phyloP scores from a whole-genome alignment of 805 yeast genomes.

The Diddensiella transvaalensis region DNA sequence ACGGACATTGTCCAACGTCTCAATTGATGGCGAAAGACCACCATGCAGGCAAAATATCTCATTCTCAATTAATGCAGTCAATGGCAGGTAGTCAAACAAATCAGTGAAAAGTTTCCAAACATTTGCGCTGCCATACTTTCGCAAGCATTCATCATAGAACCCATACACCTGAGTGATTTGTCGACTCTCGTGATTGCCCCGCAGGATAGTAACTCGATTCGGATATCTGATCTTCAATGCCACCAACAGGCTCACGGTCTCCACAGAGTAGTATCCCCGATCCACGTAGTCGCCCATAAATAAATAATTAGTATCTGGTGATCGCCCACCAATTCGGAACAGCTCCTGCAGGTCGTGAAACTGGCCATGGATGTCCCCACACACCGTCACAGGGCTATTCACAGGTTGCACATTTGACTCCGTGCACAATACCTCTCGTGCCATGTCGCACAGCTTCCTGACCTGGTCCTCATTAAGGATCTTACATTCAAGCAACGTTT shows the following conservation, averaged over 20 bases:
- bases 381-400: conserved; percentile 89
- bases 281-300: conserved; percentile 94
- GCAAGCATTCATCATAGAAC: conserved; percentile 89
- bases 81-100: conserved; percentile 87
- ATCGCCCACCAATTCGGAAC: conserved; percentile 90
- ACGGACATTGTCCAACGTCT: conserved; percentile 87
- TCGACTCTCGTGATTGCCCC: conserved; percentile 95
- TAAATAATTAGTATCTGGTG: conserved; percentile 85
- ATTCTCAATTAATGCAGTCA: conserved; percentile 88
- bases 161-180: conserved; percentile 97
- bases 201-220: conserved; percentile 80
- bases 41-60: conserved; percentile 92
- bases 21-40: conserved; percentile 92
- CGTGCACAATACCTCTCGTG: conserved; percentile 66
- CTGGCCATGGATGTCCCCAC: conserved; percentile 97
- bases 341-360: conserved; percentile 92
- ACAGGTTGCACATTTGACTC: conserved; percentile 96
- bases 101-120: conserved; percentile 94
- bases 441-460: conserved; percentile 78
- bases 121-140: conserved; percentile 87
- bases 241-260: conserved; percentile 82
- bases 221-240: conserved; percentile 93
- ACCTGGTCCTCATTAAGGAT: conserved; percentile 80
- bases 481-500: conserved; percentile 70
- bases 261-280: conserved; percentile 83